Conservation (phyloP, 345 rosid genomes). For the Carallia brachiata region DNA sequence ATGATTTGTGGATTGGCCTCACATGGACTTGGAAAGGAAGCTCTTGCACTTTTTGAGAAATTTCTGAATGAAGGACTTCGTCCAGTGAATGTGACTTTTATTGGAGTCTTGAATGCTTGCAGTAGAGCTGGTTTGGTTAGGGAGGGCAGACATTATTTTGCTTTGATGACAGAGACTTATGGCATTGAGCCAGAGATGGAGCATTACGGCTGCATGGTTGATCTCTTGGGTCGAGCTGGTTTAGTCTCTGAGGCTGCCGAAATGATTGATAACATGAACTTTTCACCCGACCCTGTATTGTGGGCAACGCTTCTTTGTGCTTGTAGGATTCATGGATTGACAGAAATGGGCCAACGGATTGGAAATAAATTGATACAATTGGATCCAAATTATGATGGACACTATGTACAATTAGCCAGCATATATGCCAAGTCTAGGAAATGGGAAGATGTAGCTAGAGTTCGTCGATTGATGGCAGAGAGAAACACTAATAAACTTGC, state of each 20-base stretch:
- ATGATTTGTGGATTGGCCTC: constrained; percentile 34
- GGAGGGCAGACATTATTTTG: constrained; percentile 26
- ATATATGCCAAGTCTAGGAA: constrained; percentile 32
- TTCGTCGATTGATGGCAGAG: constrained; percentile 25
- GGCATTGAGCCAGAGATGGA: constrained; percentile 31
- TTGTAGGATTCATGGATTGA: constrained; percentile 30
- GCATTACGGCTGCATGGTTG: constrained; percentile 37
- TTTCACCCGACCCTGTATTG: constrained; percentile 17
- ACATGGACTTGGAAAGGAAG: constrained; percentile 32
- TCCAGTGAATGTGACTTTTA: constrained; percentile 26
- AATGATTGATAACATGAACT: constrained; percentile 17
- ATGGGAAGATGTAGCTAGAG: constrained; percentile 27
- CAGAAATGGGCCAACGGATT: constrained; percentile 23
- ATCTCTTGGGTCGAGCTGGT: constrained; percentile 35
- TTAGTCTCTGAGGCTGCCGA: constrained; percentile 21
- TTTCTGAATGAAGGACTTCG: constrained; percentile 20
- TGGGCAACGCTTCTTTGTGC: constrained; percentile 31
- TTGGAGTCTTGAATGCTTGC: constrained; percentile 31
- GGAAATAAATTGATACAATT: constrained; percentile 21
- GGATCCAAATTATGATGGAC: constrained; percentile 30
- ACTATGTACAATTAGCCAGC: constrained; percentile 29
- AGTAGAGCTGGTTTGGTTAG: constrained; percentile 26
- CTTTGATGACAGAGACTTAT: constrained; percentile 21
- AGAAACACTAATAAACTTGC: constrained; percentile 22
- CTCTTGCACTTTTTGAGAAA: constrained; percentile 20